phyloP scores from a whole-genome alignment of 352 stramenopile genomes.

The Phytophthora capsici region DNA sequence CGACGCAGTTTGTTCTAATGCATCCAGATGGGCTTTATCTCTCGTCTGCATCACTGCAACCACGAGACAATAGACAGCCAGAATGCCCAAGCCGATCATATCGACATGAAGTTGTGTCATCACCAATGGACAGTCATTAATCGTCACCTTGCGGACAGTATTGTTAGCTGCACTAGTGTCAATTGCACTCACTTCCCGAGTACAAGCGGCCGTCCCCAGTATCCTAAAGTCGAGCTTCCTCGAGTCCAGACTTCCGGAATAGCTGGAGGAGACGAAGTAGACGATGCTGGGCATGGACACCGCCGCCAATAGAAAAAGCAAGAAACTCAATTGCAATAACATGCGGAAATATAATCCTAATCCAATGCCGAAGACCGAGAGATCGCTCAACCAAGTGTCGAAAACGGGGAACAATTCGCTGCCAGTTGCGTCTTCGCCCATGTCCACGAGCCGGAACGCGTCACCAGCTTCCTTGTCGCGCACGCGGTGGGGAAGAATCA shows the following conservation, averaged over 20 bases:
- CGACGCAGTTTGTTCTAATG: slow-evolving; percentile 65
- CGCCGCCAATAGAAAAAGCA: slow-evolving; percentile 62
- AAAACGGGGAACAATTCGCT: slow-evolving; percentile 73
- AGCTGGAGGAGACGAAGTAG: slow-evolving; percentile 73
- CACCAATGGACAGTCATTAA: slow-evolving; percentile 64
- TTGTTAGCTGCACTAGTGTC: slow-evolving; percentile 18
- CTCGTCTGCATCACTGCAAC: slow-evolving; percentile 49
- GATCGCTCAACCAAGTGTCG: slow-evolving; percentile 58
- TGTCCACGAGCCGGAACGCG: slow-evolving; percentile 64
- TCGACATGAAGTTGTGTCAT: slow-evolving; percentile 64
- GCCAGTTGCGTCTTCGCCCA: slow-evolving; percentile 60
- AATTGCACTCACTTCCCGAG: slow-evolving; percentile 34
- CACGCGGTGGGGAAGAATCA: slow-evolving; percentile 66
- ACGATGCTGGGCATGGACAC: slow-evolving; percentile 65
- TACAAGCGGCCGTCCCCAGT: slow-evolving; percentile 64
- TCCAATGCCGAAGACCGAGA: slow-evolving; percentile 78
- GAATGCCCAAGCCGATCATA: slow-evolving; percentile 55
- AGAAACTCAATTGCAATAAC: slow-evolving; percentile 56
- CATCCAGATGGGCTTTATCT: slow-evolving; percentile 55
- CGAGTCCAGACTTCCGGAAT: slow-evolving; percentile 51
- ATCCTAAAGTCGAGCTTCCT: slow-evolving; percentile 56
- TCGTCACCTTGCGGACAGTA: slow-evolving; percentile 15
- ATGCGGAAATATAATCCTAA: slow-evolving; percentile 84
- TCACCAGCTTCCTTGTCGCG: slow-evolving; percentile 40
- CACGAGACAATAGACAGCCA: slow-evolving; percentile 57